These are phyloP conservation scores for Xylariaceae sp. DNA, from an alignment of 2,329 filamentous ascomycete genomes.

Conservation along the genomic window DNA sequence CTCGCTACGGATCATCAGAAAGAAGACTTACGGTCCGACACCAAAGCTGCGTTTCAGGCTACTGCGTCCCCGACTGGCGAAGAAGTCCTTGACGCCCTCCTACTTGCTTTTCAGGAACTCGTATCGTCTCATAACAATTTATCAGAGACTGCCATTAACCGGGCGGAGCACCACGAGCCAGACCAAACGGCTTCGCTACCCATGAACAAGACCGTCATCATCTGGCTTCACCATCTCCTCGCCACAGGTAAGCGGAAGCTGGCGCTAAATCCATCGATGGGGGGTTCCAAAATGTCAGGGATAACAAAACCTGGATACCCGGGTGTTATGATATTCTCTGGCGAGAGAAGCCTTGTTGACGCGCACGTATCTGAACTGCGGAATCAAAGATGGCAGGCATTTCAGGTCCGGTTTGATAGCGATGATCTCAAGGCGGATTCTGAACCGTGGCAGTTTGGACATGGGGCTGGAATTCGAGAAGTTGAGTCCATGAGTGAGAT, in stretches of 20 bases:
- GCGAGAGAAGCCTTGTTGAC: conserved; percentile 11
- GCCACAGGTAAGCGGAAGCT: conserved; percentile 24
- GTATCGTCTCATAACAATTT: conserved; percentile 1
- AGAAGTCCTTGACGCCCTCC: conserved; percentile 18
- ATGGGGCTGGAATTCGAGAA: conserved; percentile 16
- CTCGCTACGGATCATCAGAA: conserved; percentile 14
- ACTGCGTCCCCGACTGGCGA: conserved; percentile 7
- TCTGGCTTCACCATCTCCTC: conserved; percentile 24
- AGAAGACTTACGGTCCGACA: conserved; percentile 16
- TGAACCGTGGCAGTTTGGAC: conserved; percentile 16
- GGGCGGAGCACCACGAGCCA: neutral
- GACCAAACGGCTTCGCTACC: neutral
- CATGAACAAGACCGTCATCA: conserved; percentile 16
- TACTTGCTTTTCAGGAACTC: conserved; percentile 17
- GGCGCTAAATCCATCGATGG: conserved; percentile 14
- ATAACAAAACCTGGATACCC: conserved; percentile 22
- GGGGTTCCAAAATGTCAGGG: conserved; percentile 8
- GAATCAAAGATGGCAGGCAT: conserved; percentile 20
- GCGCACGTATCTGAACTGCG: conserved; percentile 16
- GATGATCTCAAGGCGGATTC: conserved; percentile 3
- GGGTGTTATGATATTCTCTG: conserved; percentile 19
- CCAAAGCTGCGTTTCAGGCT: conserved; percentile 10
- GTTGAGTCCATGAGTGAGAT: conserved; percentile 19
- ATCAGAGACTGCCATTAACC: neutral
- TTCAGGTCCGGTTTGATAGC: conserved; percentile 20